Base-by-base conservation (phyloP, 1,284 basidiomycete species). In the Fomitiporia mediterranea region DNA sequence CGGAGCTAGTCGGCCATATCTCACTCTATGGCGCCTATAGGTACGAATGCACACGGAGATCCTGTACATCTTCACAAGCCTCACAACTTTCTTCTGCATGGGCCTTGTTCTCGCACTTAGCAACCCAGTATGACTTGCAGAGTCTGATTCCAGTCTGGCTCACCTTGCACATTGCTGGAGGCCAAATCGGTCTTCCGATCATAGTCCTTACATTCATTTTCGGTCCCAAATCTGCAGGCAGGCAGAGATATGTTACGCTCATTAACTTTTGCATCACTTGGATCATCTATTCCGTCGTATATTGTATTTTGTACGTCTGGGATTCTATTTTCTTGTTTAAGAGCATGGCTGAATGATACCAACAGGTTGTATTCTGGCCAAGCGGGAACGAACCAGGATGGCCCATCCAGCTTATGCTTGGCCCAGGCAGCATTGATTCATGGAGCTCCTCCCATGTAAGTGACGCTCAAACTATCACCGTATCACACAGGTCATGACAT, bases 251-350 rank as follows among this genome's bases (percentile, higher is more conserved):
- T 60, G 73, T 76, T 0, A 74, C 74, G 2, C 66, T 82, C 58
- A 67, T 81, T 61, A 82, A 79, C 59, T 73, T 82, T 48, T 82
- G 79, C 60, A 62, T 74, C 43, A 73, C 75, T 47, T 80, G 79
- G 78, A 72, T 79, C 11, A 60, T 83, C 42, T 81, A 77, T 64
- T 82, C 81, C 4, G 62, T 82, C 56, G 69, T 72, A 21, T 79
- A 77, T 62, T 76, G 70, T 61, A 58, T 84, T 19, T 65, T 74
- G 81, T 82, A 59, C 67, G 81, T 70, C 23, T 21, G 51, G 5
- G n/a, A 25, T 9, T 28, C 53, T 52, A n/a, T n/a, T 39, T 30
- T 27, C 32, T 13, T 47, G 7, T 28, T 1, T 23, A 21, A 34
- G 6, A 44, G 11, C 30, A 4, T 39, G 9, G 35, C 25, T 38